phyloP scores from a whole-genome alignment of 2,329 filamentous ascomycete genomes.

The Ophiostoma fasciatum region DNA sequence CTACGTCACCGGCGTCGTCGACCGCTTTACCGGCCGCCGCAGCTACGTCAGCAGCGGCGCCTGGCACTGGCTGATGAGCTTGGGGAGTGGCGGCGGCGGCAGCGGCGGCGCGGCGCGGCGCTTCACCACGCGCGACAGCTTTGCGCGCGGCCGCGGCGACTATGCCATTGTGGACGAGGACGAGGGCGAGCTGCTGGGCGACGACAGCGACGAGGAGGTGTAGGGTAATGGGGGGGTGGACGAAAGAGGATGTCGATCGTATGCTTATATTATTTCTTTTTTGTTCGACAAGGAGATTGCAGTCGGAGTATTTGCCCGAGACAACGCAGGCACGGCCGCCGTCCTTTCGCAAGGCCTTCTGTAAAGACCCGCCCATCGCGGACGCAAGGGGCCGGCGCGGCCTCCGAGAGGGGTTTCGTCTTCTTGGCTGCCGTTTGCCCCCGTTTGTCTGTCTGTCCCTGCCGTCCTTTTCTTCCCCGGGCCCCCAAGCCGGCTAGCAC shows the following conservation, averaged over 20 bases:
- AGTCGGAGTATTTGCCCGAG: background rate
- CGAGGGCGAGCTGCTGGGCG: slow-evolving; percentile 84
- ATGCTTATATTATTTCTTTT: background rate
- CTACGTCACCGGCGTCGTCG: slow-evolving; percentile 35
- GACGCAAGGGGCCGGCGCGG: no score
- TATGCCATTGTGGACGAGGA: slow-evolving; percentile 84
- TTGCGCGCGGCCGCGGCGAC: slow-evolving; percentile 73
- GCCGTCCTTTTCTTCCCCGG: no score
- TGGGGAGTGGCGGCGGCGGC: slow-evolving; percentile 26
- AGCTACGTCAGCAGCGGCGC: slow-evolving; percentile 17
- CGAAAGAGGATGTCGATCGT: background rate
- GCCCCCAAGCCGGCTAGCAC: no score
- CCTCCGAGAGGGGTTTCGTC: no score
- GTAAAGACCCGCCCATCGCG: no score
- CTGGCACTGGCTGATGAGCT: no score
- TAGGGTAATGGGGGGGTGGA: no score
- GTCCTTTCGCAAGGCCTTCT: no score
- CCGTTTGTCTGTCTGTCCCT: no score
- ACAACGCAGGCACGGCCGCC: no score
- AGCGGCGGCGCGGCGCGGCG: slow-evolving; percentile 41
- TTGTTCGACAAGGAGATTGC: no score
- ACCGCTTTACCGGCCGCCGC: slow-evolving; percentile 25
- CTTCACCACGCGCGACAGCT: slow-evolving; percentile 81
- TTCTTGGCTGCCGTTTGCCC: no score
- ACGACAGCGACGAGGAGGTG: slow-evolving; percentile 84